Evolutionary conservation across 1,284 basidiomycete species (phyloP).

Genomic region (Pterulicium gracile): DNA sequence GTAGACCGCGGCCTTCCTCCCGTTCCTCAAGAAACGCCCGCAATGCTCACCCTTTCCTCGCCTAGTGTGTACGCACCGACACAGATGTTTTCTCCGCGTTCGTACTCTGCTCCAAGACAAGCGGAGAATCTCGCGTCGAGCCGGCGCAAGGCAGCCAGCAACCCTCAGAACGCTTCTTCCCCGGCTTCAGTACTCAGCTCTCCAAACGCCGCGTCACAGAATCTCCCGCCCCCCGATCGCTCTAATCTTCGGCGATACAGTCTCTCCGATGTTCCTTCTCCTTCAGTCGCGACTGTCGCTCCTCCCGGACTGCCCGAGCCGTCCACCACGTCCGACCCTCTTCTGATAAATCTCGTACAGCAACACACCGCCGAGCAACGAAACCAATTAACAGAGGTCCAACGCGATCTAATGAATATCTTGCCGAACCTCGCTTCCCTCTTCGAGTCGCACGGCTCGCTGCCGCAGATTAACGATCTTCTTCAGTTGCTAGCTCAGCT

Average conservation of each 20-base stretch:
- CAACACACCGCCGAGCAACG: neutral
- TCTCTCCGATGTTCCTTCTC: neutral
- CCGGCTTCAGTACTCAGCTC: too few species aligned
- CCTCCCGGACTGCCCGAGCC: too few species aligned
- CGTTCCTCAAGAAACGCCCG: slow-evolving; percentile 14
- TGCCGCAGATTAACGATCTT: neutral
- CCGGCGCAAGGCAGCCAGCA: too few species aligned
- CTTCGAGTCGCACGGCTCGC: neutral
- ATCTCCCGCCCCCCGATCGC: too few species aligned
- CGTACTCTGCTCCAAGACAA: too few species aligned
- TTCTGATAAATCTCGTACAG: neutral
- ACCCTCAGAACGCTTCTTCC: too few species aligned
- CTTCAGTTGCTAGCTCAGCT: neutral
- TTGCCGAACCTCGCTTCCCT: neutral
- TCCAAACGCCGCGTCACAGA: too few species aligned
- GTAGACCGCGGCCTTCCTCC: slow-evolving; percentile 21
- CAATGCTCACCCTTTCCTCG: slow-evolving; percentile 7
- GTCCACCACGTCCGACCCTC: too few species aligned
- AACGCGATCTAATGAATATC: neutral
- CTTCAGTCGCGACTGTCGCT: too few species aligned
- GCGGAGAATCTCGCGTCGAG: too few species aligned
- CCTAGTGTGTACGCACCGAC: slow-evolving; percentile 16
- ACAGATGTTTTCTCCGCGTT: slow-evolving; percentile 13
- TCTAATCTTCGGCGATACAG: too few species aligned
- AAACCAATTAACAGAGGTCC: neutral